A percentile compares a stretch with the other conserved stretches of the same genome.
Conservation (phyloP, 805 yeast genomes). For the Hemisphaericaspora nanyangensis region DNA sequence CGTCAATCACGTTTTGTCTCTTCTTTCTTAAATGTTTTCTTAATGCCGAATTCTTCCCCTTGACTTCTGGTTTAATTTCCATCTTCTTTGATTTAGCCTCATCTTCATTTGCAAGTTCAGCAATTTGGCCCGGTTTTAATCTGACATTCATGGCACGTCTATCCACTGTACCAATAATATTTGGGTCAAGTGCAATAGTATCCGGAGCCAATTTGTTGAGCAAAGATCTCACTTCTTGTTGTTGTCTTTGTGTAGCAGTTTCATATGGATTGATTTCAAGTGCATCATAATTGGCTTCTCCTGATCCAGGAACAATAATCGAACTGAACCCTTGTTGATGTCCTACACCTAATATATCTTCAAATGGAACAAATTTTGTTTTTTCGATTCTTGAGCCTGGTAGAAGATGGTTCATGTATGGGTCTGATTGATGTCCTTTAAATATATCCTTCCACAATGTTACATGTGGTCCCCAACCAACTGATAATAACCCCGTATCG, state of each 20-base stretch:
- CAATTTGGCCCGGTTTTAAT: constrained; percentile 56
- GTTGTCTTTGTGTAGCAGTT: constrained; percentile 88
- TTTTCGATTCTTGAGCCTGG: constrained; percentile 73
- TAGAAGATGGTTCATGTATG: constrained; percentile 87
- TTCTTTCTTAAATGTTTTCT: constrained; percentile 80
- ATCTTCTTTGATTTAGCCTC: constrained; percentile 46
- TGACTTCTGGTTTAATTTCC: constrained; percentile 61
- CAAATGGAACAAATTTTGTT: constrained; percentile 83
- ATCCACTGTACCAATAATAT: constrained; percentile 79
- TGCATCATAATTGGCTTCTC: constrained; percentile 97
- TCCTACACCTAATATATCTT: constrained; percentile 92
- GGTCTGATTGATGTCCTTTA: constrained; percentile 57
- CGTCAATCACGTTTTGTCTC: constrained; percentile 80
- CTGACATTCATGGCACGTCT: constrained; percentile 61
- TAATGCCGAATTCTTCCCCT: constrained; percentile 78
- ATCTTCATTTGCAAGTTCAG: constrained; percentile 36
- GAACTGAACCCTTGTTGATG: constrained; percentile 76
- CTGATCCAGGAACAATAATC: constrained; percentile 91
- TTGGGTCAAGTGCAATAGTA: constrained; percentile 88
- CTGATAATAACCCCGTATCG: constrained; percentile 80
- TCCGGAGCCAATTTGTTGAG: constrained; percentile 89
- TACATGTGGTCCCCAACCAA: constrained; percentile 95
- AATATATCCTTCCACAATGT: constrained; percentile 90
- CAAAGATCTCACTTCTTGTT: constrained; percentile 80
- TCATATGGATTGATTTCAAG: constrained; percentile 91